phyloP scores from a whole-genome alignment of 768 basidiomycete species.

The Leccinum fibrillosum region DNA sequence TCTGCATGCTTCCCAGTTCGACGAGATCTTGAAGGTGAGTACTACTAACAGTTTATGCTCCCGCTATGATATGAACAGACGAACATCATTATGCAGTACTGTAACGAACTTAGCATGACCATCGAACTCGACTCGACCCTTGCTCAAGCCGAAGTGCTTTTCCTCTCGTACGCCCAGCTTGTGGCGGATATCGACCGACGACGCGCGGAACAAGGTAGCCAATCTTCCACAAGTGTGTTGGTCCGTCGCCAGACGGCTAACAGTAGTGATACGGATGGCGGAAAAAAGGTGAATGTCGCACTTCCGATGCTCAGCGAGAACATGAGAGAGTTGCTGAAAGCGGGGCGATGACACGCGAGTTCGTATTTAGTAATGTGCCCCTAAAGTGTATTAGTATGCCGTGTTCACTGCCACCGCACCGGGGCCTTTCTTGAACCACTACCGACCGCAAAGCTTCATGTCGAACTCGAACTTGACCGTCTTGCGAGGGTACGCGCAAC shows the following conservation, averaged over 20 bases:
- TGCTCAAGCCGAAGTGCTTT: conserved; percentile 95
- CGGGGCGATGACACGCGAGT: conserved; percentile 32
- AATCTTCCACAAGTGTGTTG: conserved; percentile 22
- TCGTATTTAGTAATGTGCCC: conserved; percentile 7
- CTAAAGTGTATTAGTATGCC: conserved; percentile 14
- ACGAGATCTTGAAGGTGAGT: conserved; percentile 37
- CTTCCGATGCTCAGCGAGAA: conserved; percentile 58
- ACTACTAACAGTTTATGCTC: not conserved
- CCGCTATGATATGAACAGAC: not conserved
- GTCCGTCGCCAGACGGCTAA: conserved; percentile 32
- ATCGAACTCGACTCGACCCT: conserved; percentile 96
- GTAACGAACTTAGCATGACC: conserved; percentile 93
- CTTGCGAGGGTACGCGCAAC: conserved; percentile 58
- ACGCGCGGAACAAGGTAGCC: conserved; percentile 50
- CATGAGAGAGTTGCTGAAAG: conserved; percentile 56
- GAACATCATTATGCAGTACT: conserved; percentile 51
- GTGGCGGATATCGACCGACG: conserved; percentile 88
- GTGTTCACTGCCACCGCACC: not conserved
- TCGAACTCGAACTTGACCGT: conserved; percentile 48
- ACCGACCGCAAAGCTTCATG: conserved; percentile 10
- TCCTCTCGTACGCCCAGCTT: conserved; percentile 84
- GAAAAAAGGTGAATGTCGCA: conserved; percentile 31
- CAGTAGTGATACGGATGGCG: not conserved
- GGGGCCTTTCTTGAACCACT: not conserved
- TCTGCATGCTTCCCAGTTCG: conserved; percentile 50